Conservation (phyloP, 2,329 filamentous ascomycete species). For the Chrysosporium keratinophilum region DNA sequence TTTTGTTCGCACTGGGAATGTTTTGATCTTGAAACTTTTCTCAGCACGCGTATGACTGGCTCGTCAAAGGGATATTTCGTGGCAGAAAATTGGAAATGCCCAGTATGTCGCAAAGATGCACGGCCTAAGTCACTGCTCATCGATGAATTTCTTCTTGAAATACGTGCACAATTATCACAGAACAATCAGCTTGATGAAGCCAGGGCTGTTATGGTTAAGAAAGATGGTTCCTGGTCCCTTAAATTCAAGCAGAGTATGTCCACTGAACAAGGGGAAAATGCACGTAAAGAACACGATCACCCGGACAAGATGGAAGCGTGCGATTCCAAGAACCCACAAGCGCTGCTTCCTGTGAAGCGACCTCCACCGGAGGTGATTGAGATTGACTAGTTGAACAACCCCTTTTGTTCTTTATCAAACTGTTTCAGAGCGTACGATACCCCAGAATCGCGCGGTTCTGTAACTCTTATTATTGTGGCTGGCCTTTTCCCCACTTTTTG, state of each 20-base stretch:
- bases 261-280: not conserved
- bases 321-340: not conserved
- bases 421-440: not conserved
- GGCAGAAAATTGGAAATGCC: slow-evolving; percentile 65
- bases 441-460: not conserved
- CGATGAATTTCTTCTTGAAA: slow-evolving; percentile 60
- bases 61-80: slow-evolving; percentile 29
- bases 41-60: slow-evolving; percentile 50
- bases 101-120: slow-evolving; percentile 68
- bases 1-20: slow-evolving; percentile 71
- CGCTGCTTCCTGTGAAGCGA: not conserved
- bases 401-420: not conserved
- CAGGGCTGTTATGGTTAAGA: slow-evolving; percentile 53
- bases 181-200: slow-evolving; percentile 41
- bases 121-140: slow-evolving; percentile 60
- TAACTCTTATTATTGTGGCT: too few species aligned
- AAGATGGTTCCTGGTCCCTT: slow-evolving; percentile 56
- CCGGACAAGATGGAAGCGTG: not conserved
- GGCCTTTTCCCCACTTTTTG: too few species aligned
- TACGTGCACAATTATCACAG: slow-evolving; percentile 47
- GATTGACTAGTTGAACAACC: slow-evolving; percentile 10
- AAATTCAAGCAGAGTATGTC: slow-evolving; percentile 28
- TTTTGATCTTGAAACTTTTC: slow-evolving; percentile 78
- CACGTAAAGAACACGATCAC: not conserved
- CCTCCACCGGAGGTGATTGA: slow-evolving; percentile 16